phyloP scores from a whole-genome alignment of 169 alveolate species.

The Cryptosporidium felis region DNA sequence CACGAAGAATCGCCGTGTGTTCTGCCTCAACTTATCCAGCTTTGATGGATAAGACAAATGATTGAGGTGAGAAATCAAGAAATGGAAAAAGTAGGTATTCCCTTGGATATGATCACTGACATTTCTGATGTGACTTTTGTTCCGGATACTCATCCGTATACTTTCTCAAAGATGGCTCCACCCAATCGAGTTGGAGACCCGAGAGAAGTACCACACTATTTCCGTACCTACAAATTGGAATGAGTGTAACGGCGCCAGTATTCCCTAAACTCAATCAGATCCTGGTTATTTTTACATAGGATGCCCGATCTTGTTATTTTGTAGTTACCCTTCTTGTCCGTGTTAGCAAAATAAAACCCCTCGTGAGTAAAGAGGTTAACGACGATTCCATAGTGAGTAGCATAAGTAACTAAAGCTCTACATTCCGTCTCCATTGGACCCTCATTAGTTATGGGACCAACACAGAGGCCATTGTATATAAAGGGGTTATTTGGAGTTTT shows the following conservation, averaged over 20 bases:
- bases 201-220: conserved; percentile 32
- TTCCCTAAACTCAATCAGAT: conserved; percentile 8
- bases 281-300: neutral
- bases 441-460: conserved; percentile 20
- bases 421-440: conserved; percentile 42
- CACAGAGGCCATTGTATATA: conserved; percentile 30
- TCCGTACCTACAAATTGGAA: conserved; percentile 29
- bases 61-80: too few species aligned
- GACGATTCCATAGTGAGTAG: neutral
- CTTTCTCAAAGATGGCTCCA: neutral
- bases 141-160: neutral
- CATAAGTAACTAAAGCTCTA: neutral
- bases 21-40: too few species aligned
- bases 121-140: too few species aligned
- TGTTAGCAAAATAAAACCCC: conserved; percentile 40
- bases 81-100: too few species aligned
- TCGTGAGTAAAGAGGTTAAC: neutral
- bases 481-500: neutral
- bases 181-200: conserved; percentile 28
- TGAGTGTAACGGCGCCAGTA: neutral
- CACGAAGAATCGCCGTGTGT: too few species aligned
- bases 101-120: too few species aligned
- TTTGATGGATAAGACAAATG: too few species aligned
- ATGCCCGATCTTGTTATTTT: neutral
- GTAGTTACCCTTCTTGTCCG: neutral